Evolutionary conservation across 164 flowering plant species (phyloP), one percentile per base, ranked within the genome.

Genomic region (Dillenia suffruticosa): DNA sequence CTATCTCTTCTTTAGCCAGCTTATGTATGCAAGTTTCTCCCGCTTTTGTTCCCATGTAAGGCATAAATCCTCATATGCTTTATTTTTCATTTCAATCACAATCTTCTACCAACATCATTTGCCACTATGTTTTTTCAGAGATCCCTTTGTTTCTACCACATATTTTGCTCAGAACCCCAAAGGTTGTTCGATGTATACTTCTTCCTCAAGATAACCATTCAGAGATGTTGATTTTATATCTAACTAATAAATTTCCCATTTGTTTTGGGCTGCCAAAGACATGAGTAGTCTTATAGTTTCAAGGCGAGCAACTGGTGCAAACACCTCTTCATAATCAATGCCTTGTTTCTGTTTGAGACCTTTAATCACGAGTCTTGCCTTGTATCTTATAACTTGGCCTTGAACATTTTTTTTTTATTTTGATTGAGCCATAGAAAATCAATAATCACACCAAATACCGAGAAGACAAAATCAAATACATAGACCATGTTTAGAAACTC

Each of bases 201-300:
- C 57, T 54, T 54, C 57, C 57, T 54, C 24, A n/a, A 54, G 22
- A 16, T 54, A 16, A 0, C 57, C 57, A 17, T 54, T 54, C 12
- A 54, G 32, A 1, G 17, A 54, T 12, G 57, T 0, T 32, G 7
- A 32, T 5, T 32, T 32, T 5, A 32, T 6, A 32, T 32, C 40
- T 4, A 32, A 5, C 12, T 54, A 32, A 17, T 54, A 1, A 14
- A 54, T 17, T 0, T 54, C 17, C 57, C 32, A 54, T 54, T 19
- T 6, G 57, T 54, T 14, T 54, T 14, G 24, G 15, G 32, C 24
- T 0, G 32, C 15, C 12, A 54, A 19, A 10, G 15, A 11, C 22
- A 54, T 14, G 0, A 54, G 57, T 5, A 54, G 57, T 9, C 57
- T 14, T 14, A 10, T 17, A 11, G 57, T 13, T 10, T 54, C 57